Conservation (phyloP, 2,329 filamentous ascomycete species). For the Colletotrichum salicis region DNA sequence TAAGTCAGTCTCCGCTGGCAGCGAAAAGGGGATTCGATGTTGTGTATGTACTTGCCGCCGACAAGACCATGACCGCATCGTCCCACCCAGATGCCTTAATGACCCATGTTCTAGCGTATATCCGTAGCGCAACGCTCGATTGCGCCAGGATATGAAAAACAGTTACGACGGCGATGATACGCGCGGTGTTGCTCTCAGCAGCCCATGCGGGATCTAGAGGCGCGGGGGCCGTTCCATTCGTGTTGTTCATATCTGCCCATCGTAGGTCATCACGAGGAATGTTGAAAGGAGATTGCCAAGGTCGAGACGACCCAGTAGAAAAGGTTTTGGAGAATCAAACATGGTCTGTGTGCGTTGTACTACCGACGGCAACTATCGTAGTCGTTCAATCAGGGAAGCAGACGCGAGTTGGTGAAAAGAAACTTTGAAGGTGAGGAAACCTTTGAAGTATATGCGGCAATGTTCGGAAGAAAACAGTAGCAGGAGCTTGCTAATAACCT, state of each 20-base stretch:
- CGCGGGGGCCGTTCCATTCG: background rate
- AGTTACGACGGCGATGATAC: slow-evolving; percentile 38
- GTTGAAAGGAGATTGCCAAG: background rate
- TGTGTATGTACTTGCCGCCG: slow-evolving; percentile 31
- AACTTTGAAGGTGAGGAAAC: background rate
- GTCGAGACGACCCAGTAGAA: background rate
- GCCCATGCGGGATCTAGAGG: slow-evolving; percentile 35
- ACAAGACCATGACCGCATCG: slow-evolving; percentile 39
- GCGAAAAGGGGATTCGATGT: background rate
- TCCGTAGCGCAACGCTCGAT: background rate
- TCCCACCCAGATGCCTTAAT: slow-evolving; percentile 18
- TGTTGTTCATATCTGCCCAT: slow-evolving; percentile 25
- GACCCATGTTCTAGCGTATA: slow-evolving; percentile 12
- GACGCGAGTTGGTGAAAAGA: background rate
- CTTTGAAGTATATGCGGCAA: background rate
- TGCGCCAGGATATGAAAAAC: slow-evolving; percentile 16
- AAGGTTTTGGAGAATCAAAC: background rate
- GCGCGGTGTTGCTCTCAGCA: slow-evolving; percentile 40
- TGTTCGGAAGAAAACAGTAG: background rate
- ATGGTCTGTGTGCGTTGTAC: background rate
- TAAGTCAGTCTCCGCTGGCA: background rate
- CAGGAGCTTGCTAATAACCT: background rate
- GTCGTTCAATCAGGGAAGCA: background rate
- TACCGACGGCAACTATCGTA: background rate
- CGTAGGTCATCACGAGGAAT: background rate